phyloP scores from a whole-genome alignment of 148 eudicot species.

The Fagopyrum homotropicum region DNA sequence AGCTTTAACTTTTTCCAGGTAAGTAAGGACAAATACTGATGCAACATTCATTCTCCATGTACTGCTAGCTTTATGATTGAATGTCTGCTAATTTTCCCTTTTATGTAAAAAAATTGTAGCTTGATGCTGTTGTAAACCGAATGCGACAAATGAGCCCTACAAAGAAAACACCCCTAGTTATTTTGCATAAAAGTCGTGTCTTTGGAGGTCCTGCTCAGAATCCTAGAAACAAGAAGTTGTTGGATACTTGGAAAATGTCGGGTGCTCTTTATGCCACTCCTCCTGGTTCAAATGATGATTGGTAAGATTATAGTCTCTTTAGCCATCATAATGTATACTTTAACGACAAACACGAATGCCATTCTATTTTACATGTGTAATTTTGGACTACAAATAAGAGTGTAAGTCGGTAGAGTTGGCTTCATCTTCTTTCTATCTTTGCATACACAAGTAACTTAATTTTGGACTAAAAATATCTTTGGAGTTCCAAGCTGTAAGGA shows the following conservation, averaged over 20 bases:
- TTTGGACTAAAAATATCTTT: no score
- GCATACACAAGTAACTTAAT: background rate
- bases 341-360: background rate
- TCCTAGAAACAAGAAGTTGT: conserved; percentile 46
- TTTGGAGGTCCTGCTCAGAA: conserved; percentile 51
- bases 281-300: conserved; percentile 85
- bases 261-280: conserved; percentile 81
- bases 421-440: background rate
- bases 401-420: background rate
- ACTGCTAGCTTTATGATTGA: background rate
- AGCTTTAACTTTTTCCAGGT: conserved; percentile 55
- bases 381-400: background rate
- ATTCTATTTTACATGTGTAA: no score
- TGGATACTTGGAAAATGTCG: conserved; percentile 57
- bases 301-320: conserved; percentile 29
- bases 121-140: conserved; percentile 48
- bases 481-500: no score
- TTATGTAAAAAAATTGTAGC: conserved; percentile 27
- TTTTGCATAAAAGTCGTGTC: conserved; percentile 65
- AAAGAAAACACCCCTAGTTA: conserved; percentile 67
- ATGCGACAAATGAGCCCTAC: conserved; percentile 50
- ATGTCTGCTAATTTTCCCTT: background rate
- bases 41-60: background rate
- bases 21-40: conserved; percentile 9
- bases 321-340: background rate